These are phyloP conservation scores for Saccharum spontaneum DNA, from an alignment of 176 grass and related monocot genomes.

Conservation along the genomic window DNA sequence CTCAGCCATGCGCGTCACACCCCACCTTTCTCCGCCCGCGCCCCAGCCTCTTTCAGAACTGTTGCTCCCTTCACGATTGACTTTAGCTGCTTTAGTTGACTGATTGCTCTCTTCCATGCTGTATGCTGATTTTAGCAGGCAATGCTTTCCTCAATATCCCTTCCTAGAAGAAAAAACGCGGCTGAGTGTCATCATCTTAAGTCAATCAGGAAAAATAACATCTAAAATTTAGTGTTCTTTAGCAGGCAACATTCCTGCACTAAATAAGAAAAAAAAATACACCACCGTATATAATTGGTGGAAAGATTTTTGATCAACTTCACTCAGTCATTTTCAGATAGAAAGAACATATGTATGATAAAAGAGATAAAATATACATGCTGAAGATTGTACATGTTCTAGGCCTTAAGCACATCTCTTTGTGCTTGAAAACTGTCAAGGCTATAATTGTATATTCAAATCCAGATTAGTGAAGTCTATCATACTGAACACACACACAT, in stretches of 20 bases:
- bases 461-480: not conserved
- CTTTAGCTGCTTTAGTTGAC: slow-evolving; percentile 24
- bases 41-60: too few relatives aligned
- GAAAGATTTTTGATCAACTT: slow-evolving; percentile 6
- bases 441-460: slow-evolving; percentile 53
- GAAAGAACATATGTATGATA: slow-evolving; percentile 1
- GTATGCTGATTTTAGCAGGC: slow-evolving; percentile 41
- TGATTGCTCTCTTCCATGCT: slow-evolving; percentile 45
- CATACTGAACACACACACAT: not conserved
- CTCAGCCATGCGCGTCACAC: too few relatives aligned
- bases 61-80: slow-evolving; percentile 22
- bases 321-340: not conserved
- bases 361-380: not conserved
- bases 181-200: slow-evolving; percentile 8
- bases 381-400: slow-evolving; percentile 56
- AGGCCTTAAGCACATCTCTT: slow-evolving; percentile 47
- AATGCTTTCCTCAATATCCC: slow-evolving; percentile 69
- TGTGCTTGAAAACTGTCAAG: slow-evolving; percentile 68
- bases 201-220: slow-evolving; percentile 11
- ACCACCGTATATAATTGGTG: not conserved
- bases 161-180: slow-evolving; percentile 52
- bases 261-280: not conserved
- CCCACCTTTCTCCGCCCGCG: too few relatives aligned
- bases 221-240: not conserved
- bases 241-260: not conserved